Evolutionary conservation across 2,329 filamentous ascomycete species (phyloP).

Genomic region (Arthroderma sp.): DNA sequence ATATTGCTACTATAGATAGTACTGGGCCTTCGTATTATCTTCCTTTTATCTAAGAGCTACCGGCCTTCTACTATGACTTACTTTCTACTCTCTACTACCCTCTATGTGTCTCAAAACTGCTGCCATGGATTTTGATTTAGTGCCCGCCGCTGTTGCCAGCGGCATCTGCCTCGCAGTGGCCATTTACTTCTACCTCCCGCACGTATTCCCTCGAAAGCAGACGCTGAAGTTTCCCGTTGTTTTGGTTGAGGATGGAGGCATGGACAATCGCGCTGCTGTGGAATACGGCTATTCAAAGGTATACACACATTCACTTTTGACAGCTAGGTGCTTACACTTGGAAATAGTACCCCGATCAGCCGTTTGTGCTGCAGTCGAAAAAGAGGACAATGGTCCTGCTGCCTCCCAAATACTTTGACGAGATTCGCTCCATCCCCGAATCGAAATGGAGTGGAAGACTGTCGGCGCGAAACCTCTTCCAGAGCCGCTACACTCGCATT

Average conservation of each 20-base stretch:
- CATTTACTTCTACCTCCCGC: neutral
- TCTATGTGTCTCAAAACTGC: neutral
- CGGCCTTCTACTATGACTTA: no score
- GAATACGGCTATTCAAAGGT: neutral
- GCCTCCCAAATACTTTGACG: neutral
- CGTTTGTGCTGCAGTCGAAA: neutral
- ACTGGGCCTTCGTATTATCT: no score
- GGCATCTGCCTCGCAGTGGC: neutral
- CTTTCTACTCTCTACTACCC: no score
- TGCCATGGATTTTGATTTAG: neutral
- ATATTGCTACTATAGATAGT: no score
- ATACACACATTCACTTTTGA: neutral
- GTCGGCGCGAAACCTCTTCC: neutral
- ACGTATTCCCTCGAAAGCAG: neutral
- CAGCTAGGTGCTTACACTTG: neutral
- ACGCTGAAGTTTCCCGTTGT: neutral
- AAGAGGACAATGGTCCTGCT: neutral
- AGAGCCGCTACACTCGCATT: neutral
- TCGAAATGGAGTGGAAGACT: neutral
- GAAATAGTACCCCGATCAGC: neutral
- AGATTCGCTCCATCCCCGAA: neutral
- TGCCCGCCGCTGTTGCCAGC: neutral
- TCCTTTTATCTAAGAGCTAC: no score
- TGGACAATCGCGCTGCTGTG: neutral
- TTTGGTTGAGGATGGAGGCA: neutral